Conservation (phyloP, 2,329 filamentous ascomycete species). For the Proliferodiscus dingleyae region DNA sequence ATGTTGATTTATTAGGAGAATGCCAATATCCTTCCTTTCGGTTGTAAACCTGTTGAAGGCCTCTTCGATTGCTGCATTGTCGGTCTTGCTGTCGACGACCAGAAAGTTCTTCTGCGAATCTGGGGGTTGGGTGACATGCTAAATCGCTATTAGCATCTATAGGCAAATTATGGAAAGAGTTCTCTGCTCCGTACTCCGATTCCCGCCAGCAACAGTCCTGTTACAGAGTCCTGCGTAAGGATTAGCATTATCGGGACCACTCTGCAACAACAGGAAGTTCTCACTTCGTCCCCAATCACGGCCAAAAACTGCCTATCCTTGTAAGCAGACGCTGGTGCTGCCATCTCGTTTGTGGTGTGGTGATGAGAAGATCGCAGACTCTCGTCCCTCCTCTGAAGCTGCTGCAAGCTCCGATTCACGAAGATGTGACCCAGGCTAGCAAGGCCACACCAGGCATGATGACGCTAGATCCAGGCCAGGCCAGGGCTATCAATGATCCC, state of each 20-base stretch:
- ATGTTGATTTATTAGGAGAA: conserved; percentile 96
- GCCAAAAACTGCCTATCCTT: conserved; percentile 94
- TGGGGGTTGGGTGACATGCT: conserved; percentile 88
- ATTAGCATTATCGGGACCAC: conserved; percentile 18
- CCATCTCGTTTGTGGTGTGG: conserved; percentile 42
- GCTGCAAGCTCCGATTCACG: too few relatives aligned
- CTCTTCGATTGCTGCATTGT: conserved; percentile 79
- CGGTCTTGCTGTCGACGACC: conserved; percentile 91
- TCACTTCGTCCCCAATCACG: conserved; percentile 94
- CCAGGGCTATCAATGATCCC: conserved; percentile 8
- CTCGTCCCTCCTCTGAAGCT: background rate
- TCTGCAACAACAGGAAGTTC: conserved; percentile 4
- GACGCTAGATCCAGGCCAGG: conserved; percentile 10
- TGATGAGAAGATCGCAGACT: background rate
- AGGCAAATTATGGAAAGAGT: background rate
- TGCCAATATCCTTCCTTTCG: conserved; percentile 92
- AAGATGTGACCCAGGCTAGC: too few relatives aligned
- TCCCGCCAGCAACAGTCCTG: conserved; percentile 88
- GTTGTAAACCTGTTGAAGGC: conserved; percentile 87
- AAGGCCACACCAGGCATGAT: conserved; percentile 10
- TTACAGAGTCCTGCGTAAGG: conserved; percentile 78
- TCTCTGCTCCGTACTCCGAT: conserved; percentile 66
- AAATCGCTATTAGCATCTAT: conserved; percentile 12
- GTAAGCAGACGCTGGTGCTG: conserved; percentile 53
- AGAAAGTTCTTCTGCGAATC: conserved; percentile 97